These are phyloP conservation scores for Triticum turgidum DNA, from an alignment of 176 grass and related monocot genomes.

Conservation along the genomic window DNA sequence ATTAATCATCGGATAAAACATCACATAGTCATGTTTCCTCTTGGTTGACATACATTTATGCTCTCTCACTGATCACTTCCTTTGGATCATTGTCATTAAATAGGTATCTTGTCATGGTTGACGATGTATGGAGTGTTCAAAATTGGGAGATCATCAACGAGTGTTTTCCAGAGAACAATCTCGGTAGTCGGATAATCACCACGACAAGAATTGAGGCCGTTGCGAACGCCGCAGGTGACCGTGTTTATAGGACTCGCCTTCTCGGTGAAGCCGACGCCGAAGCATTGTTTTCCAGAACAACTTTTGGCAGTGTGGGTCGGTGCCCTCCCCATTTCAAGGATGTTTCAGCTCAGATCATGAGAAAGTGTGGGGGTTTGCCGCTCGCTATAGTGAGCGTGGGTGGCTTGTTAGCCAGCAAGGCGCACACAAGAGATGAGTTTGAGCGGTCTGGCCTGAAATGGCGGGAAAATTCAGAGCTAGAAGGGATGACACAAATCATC, in stretches of 20 bases:
- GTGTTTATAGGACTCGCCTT: not conserved
- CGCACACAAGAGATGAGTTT: no score
- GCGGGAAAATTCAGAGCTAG: no score
- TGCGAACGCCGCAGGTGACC: not conserved
- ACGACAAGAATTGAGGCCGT: constrained; percentile 36
- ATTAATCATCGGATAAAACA: not conserved
- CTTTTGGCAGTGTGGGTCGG: not conserved
- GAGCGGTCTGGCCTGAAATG: no score
- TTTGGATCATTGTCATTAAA: no score
- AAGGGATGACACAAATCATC: no score
- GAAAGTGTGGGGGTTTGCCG: no score
- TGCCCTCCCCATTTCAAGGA: constrained; percentile 31
- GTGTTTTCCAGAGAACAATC: not conserved
- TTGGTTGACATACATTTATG: not conserved
- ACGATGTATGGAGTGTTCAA: constrained; percentile 38
- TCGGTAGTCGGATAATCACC: constrained; percentile 26
- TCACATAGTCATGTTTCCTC: not conserved
- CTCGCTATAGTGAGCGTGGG: no score
- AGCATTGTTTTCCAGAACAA: constrained; percentile 23
- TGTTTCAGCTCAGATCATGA: not conserved
- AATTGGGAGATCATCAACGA: not conserved
- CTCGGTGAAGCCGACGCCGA: not conserved
- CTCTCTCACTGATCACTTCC: not conserved
- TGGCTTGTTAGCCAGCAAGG: no score
- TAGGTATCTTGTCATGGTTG: constrained; percentile 31